These are phyloP conservation scores for Candida stauntonica DNA, from an alignment of 805 yeast species.

Conservation along the genomic window DNA sequence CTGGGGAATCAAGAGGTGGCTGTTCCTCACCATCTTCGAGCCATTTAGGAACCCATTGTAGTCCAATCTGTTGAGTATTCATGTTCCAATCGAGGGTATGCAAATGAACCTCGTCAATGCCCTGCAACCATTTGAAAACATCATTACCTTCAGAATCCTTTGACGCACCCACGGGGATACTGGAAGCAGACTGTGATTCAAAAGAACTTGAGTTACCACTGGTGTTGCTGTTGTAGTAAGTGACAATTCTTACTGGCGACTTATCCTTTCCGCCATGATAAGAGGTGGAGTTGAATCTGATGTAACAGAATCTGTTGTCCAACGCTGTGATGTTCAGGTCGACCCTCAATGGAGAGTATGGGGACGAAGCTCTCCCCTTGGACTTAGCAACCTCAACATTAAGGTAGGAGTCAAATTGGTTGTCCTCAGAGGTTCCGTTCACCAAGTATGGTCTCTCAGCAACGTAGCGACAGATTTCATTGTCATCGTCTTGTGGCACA, in stretches of 20 bases:
- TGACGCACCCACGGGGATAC: constrained; percentile 24
- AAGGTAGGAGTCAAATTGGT: constrained; percentile 40
- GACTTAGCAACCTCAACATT: constrained; percentile 45
- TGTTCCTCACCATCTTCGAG: constrained; percentile 33
- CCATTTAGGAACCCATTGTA: constrained; percentile 74
- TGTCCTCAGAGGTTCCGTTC: constrained; percentile 33
- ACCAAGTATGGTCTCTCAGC: constrained; percentile 46
- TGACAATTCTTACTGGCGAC: constrained; percentile 64
- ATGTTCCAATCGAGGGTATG: constrained; percentile 62
- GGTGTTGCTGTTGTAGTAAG: constrained; percentile 39
- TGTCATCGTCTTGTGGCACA: constrained; percentile 37
- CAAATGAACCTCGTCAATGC: constrained; percentile 60
- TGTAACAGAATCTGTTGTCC: constrained; percentile 60
- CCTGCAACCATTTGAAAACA: constrained; percentile 49
- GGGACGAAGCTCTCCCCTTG: constrained; percentile 37
- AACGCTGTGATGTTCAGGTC: constrained; percentile 53
- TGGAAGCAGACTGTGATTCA: not conserved
- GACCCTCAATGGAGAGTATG: constrained; percentile 62
- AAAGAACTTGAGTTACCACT: constrained; percentile 7
- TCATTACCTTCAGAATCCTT: constrained; percentile 38
- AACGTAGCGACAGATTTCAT: constrained; percentile 49
- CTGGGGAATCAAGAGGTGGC: constrained; percentile 27
- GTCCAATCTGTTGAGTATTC: constrained; percentile 49
- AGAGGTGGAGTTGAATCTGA: constrained; percentile 51
- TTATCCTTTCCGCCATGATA: constrained; percentile 31